phyloP scores from a whole-genome alignment of 352 stramenopile genomes.

The Detonula confervacea region DNA sequence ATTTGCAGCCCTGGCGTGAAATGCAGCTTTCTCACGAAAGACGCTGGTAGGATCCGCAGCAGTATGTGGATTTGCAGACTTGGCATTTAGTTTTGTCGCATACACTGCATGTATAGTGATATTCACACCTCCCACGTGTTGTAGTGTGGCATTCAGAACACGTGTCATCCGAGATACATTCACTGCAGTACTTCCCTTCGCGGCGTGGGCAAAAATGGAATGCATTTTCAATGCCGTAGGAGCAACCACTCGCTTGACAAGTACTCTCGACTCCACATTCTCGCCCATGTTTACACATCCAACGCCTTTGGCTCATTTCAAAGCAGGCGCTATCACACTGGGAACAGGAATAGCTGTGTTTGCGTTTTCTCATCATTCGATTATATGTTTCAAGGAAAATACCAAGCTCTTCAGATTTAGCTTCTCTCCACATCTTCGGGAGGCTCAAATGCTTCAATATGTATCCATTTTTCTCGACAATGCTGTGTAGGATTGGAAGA shows the following conservation, averaged over 20 bases:
- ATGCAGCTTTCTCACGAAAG: background rate
- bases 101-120: background rate
- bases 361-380: background rate
- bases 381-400: conserved; percentile 2
- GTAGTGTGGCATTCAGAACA: too few relatives aligned
- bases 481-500: conserved; percentile 5
- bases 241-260: too few relatives aligned
- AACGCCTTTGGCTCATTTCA: background rate
- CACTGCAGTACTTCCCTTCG: too few relatives aligned
- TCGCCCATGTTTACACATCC: background rate
- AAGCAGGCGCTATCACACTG: background rate
- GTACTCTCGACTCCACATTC: conserved; percentile 12
- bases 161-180: too few relatives aligned
- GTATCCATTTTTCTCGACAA: conserved; percentile 1
- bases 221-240: too few relatives aligned
- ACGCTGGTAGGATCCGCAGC: too few relatives aligned
- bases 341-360: background rate
- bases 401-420: background rate
- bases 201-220: too few relatives aligned
- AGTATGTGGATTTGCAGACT: background rate
- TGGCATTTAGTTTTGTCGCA: background rate
- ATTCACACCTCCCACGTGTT: too few relatives aligned
- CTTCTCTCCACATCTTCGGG: conserved; percentile 2
- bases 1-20: background rate
- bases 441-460: conserved; percentile 4